Base-by-base conservation (phyloP, 305 asterid species). In the Fraxinus sp. region DNA sequence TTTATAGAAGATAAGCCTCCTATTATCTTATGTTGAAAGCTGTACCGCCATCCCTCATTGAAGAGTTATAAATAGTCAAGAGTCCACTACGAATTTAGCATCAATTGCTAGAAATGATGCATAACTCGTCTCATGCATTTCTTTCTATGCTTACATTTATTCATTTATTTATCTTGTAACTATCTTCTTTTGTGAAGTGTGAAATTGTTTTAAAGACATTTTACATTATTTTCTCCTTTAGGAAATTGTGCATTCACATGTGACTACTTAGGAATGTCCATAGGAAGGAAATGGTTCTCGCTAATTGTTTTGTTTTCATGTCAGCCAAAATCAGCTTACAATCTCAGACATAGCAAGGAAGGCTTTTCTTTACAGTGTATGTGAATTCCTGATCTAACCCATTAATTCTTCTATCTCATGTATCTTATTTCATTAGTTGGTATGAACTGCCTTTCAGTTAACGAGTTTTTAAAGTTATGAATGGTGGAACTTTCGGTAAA, bases 351-450 rank as follows among this genome's bases (percentile, higher is more conserved):
- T 97, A 82, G 99, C 99, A 79, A 89, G 99, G 88, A 97, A 95
- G 90, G 99, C 98, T 81, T 97, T 97, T 87, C 98, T 97, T 81
- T 95, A 92, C 91, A 97, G 99, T 85, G 99, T 97, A 92, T 57
- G 98, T 79, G 78, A 78, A 66, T 82, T 80, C 83, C 75, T 49
- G 35, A 39, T 75, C 76, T 79, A 62, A 73, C 77, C 16, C 46
- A 7, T 72, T 2, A 35, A 33, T 18, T 72, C 49, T 72, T 82
- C 80, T 55, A 22, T 78, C 66, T 52, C 5, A 46, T 76, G 39
- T 72, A 72, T 35, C 49, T 72, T 72, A 32, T 72, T n/a, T 72
- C 28, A 72, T 33, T 72, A 32, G 77, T 72, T 72, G 77, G 37
- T 72, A 35, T 7, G 20, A 16, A 33, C 46, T 72, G 77, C 49